Evolutionary conservation across 352 stramenopile genomes (phyloP).

Genomic region (Pythium apleroticum): DNA sequence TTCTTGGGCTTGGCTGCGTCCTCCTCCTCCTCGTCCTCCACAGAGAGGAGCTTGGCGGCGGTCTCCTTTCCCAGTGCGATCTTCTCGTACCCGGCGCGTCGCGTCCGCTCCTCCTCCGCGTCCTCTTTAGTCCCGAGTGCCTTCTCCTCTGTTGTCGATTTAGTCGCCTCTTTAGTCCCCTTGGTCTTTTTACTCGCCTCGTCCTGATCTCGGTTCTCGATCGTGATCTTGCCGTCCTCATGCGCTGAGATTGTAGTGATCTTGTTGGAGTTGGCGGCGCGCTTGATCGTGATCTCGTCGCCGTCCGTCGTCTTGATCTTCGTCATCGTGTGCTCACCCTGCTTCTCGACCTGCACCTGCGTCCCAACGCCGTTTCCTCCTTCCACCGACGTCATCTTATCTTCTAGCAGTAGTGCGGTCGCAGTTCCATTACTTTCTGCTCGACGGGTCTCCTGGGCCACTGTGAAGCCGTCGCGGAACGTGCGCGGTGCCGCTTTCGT

Average conservation of each 20-base stretch:
- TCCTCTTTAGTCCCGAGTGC: slow-evolving; percentile 5
- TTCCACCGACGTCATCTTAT: slow-evolving; percentile 3
- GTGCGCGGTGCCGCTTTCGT: slow-evolving; percentile 25
- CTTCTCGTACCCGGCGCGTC: slow-evolving; percentile 24
- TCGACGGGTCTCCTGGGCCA: slow-evolving; percentile 49
- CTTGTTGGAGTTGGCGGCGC: slow-evolving; percentile 52
- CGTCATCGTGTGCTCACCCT: slow-evolving; percentile 44
- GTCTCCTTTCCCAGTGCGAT: slow-evolving; percentile 12
- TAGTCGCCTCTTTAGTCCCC: slow-evolving; percentile 1
- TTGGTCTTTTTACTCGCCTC: slow-evolving; percentile 10
- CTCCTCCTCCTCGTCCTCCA: background rate
- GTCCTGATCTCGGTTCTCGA: slow-evolving; percentile 43
- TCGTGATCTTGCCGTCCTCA: slow-evolving; percentile 75
- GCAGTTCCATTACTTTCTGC: slow-evolving; percentile 32
- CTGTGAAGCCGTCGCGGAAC: slow-evolving; percentile 79
- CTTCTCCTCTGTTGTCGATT: slow-evolving; percentile 4
- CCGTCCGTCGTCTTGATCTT: slow-evolving; percentile 76
- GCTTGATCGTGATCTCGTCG: slow-evolving; percentile 82
- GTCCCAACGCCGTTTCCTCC: slow-evolving; percentile 7
- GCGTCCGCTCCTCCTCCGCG: slow-evolving; percentile 3
- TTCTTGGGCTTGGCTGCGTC: slow-evolving; percentile 32
- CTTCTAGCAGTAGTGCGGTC: background rate
- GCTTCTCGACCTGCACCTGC: slow-evolving; percentile 29
- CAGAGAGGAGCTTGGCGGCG: background rate
- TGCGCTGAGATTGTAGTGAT: slow-evolving; percentile 71